Base-by-base conservation (phyloP, 108 stramenopile genomes). In the Nitzschia palea region DNA sequence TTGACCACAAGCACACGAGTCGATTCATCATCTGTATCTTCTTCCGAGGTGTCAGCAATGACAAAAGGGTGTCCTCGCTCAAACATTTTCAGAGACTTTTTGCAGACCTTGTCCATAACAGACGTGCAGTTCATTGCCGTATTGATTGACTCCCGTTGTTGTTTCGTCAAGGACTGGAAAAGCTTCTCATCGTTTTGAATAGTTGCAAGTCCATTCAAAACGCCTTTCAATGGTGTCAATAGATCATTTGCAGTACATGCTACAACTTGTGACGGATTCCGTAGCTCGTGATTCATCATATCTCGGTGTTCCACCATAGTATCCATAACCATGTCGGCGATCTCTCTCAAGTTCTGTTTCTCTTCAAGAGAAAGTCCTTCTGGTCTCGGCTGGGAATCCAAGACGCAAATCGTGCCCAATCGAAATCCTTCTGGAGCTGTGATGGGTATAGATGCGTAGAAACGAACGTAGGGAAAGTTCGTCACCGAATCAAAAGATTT, bases 371-470 rank as follows among this genome's bases (percentile, higher is more conserved):
- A 74, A 22, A 90, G 47, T 9, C 83, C 83, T 12, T 73, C 37
- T 0, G 79, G 80, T n/a, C 81, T 64, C 1, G 86, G 80, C 42
- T 84, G 70, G 43, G 77, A 65, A 73, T 90, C 90, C 44, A 91
- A 80, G 17, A 91, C 63, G 63, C 94, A 91, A 28, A 91, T 70
- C n/a, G 94, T 87, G 1, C 94, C 94, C 0, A 92, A 44, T 35
- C 80, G 77, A 43, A 75, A 66, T 17, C 86, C 86, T 65, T 86
- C 84, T 0, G 65, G 65, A 25, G 29, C 65, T 29, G 65, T 30
- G 33, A 94, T 71, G 17, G 88, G 82, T 14, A 73, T 82, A 20
- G 87, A 88, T n/a, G 87, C 92, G 63, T 88, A 94, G 62, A 94
- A 90, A 56, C 92, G 77, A 26, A 94, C 65, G 59, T 82, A 48